phyloP scores from a whole-genome alignment of 2,329 filamentous ascomycete species.

The Thermothelomyces thermophilus region DNA sequence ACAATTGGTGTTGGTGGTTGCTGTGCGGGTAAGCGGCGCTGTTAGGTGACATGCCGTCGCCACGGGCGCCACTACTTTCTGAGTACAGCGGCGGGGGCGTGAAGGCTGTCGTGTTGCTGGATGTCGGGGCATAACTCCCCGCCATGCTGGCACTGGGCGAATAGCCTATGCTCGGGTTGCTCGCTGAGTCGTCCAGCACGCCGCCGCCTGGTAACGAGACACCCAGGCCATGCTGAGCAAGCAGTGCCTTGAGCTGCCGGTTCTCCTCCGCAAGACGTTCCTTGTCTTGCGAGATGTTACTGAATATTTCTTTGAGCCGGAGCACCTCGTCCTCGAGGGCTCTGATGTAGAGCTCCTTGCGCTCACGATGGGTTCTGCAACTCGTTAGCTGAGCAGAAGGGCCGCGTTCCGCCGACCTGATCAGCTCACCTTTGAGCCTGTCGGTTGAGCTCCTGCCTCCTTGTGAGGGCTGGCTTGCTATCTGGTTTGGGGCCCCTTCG shows the following conservation, averaged over 20 bases:
- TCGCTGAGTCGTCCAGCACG: slow-evolving; percentile 37
- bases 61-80: slow-evolving; percentile 19
- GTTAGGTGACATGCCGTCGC: slow-evolving; percentile 19
- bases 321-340: slow-evolving; percentile 86
- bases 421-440: slow-evolving; percentile 73
- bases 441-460: slow-evolving; percentile 87
- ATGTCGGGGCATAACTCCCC: slow-evolving; percentile 50
- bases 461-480: slow-evolving; percentile 86
- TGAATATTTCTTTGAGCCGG: slow-evolving; percentile 79
- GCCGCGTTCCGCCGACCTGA: no score
- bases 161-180: slow-evolving; percentile 43
- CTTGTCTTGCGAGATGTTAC: slow-evolving; percentile 66
- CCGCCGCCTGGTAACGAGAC: slow-evolving; percentile 25
- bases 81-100: slow-evolving; percentile 38
- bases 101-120: slow-evolving; percentile 35
- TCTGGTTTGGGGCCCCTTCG: slow-evolving; percentile 92
- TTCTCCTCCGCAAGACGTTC: slow-evolving; percentile 74
- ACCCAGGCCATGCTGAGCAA: slow-evolving; percentile 48
- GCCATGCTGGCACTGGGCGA: slow-evolving; percentile 52
- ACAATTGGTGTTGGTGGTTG: slow-evolving; percentile 20
- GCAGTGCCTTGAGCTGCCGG: slow-evolving; percentile 55
- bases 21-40: slow-evolving; percentile 30
- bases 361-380: slow-evolving; percentile 83
- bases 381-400: neutral
- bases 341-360: slow-evolving; percentile 95